Percentiles rank a stretch among this genome's conserved stretches.
Conservation (phyloP, 2,329 filamentous ascomycete species). For the Gaeumannomyces tritici region DNA sequence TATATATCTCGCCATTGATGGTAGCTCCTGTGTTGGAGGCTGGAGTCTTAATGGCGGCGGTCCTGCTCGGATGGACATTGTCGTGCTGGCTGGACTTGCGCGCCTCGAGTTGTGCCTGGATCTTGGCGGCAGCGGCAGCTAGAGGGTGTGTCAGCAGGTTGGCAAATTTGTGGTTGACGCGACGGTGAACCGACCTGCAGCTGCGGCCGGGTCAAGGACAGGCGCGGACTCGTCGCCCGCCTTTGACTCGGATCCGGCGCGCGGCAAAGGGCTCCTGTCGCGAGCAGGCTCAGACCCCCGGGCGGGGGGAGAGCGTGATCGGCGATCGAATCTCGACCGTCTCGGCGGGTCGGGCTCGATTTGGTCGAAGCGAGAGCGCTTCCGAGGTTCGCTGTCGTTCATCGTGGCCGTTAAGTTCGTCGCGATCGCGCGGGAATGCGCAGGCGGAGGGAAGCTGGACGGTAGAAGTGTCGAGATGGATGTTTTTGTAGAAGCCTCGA, state of each 20-base stretch:
- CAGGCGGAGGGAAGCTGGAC: neutral
- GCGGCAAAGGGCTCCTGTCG: conserved; percentile 68
- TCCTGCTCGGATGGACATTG: conserved; percentile 74
- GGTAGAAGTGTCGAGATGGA: neutral
- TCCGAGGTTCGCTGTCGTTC: conserved; percentile 71
- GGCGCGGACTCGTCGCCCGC: conserved; percentile 30
- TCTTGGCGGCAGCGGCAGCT: conserved; percentile 83
- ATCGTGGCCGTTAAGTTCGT: conserved; percentile 33
- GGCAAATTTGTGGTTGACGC: neutral
- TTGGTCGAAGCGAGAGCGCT: conserved; percentile 92
- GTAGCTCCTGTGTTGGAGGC: conserved; percentile 24
- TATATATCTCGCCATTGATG: conserved; percentile 82
- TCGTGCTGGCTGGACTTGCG: conserved; percentile 87
- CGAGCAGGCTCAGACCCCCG: conserved; percentile 60
- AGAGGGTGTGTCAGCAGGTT: conserved; percentile 18
- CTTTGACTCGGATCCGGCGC: conserved; percentile 25
- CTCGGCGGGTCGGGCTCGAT: conserved; percentile 66
- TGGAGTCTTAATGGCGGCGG: conserved; percentile 36
- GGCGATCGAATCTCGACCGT: conserved; percentile 77
- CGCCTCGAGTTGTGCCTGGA: conserved; percentile 74
- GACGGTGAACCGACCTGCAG: conserved; percentile 52
- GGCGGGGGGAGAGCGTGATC: conserved; percentile 72
- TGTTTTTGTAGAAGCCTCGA: no score
- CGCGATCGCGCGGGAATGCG: neutral
- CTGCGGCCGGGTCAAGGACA: conserved; percentile 58